Evolutionary conservation across 148 eudicot genomes (phyloP), one percentile per base, ranked within the genome.

Genomic region (Rheum nobile): DNA sequence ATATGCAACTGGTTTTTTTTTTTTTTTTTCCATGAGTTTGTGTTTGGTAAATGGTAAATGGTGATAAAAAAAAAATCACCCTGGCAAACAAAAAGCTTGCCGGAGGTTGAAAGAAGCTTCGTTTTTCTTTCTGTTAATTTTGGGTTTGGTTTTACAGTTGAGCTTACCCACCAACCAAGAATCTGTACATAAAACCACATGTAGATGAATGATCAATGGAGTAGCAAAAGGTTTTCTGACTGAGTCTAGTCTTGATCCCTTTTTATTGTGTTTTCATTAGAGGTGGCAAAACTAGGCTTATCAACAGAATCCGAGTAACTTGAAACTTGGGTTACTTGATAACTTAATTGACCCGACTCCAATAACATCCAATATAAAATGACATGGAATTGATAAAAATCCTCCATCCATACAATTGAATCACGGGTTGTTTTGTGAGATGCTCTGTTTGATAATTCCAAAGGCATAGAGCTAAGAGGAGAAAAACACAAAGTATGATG

Each of bases 101-200:
- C 83, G 86, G 91, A 82, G 91, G 90, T 88, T 69, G 88, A 81
- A 52, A 83, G 82, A 76, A 17, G 14, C 3, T 28, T 59, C 22
- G 17, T 26, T 57, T 57, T 28, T 28, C 12, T 28, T 72, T 77
- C 63, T 80, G 52, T 42, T 22, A 9, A 43, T 50, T 72, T 72
- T 46, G 59, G 59, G 74, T 75, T 72, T 75, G 29, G 74, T 63
- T 75, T 75, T 57, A 10, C 65, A 57, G 65, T 11, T 57, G 73
- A 37, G 46, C 73, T 6, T 39, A 41, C 46, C 34, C 75, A 72
- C 35, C 55, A 17, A 47, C 75, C 75, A 16, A 26, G 86, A 86
- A 83, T 43, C 44, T 86, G 90, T 90, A 90, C 61, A 88, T 82
- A 84, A 28, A 75, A 32, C 75, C 78, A 74, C 70, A 68, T 85